Conservation (phyloP, 2,329 filamentous ascomycete genomes). For the Dendrostoma leiphaemia region DNA sequence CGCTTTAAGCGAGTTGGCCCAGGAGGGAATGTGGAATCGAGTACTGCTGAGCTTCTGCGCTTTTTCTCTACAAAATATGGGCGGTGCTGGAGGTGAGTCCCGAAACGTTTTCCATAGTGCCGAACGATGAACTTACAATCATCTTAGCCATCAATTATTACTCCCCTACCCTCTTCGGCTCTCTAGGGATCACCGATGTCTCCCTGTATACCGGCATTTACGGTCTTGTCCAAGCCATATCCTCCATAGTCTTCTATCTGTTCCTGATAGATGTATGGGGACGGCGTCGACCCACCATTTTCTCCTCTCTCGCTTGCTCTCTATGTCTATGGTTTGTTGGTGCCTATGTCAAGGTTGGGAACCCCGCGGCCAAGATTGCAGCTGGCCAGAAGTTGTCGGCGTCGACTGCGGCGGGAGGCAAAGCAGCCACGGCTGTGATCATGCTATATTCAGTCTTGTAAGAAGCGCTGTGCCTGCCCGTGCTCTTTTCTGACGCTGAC, state of each 20-base stretch:
- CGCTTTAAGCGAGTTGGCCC: too few species aligned
- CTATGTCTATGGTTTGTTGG: constrained; percentile 51
- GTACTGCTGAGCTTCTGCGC: too few species aligned
- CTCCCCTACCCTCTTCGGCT: constrained; percentile 38
- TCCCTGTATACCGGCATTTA: constrained; percentile 51
- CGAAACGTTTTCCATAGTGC: too few species aligned
- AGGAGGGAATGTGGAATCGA: too few species aligned
- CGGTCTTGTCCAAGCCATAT: constrained; percentile 42
- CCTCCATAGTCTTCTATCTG: constrained; percentile 39
- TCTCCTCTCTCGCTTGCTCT: constrained; percentile 46
- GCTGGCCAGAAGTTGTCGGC: constrained; percentile 40
- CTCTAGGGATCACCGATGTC: constrained; percentile 43
- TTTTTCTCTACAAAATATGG: too few species aligned
- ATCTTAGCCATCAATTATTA: constrained; percentile 45
- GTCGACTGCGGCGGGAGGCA: constrained; percentile 43
- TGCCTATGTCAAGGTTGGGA: constrained; percentile 50
- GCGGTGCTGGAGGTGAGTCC: too few species aligned
- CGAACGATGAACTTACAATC: too few species aligned
- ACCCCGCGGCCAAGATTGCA: constrained; percentile 43
- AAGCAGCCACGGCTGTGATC: constrained; percentile 52
- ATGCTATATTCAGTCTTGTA: constrained; percentile 52
- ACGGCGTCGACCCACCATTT: constrained; percentile 39
- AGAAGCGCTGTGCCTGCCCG: neutral
- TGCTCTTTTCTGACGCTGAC: neutral
- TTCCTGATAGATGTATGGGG: constrained; percentile 39